Base-by-base conservation (phyloP, 2,329 filamentous ascomycete species). In the Pseudocercospora eumusae region DNA sequence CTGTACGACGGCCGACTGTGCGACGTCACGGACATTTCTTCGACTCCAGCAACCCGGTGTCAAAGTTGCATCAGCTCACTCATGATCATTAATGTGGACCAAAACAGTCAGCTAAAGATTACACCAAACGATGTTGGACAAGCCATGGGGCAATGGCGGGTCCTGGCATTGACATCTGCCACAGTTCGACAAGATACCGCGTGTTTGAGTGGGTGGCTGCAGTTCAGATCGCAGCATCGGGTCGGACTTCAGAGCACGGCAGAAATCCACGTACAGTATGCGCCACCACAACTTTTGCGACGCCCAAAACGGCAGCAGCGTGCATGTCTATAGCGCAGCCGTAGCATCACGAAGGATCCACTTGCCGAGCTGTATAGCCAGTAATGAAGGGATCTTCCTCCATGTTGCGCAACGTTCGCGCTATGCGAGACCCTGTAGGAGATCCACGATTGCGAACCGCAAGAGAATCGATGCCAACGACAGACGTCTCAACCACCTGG, bases 151-250 rank as follows among this genome's bases (percentile, higher is more conserved):
- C 40, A 44, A 23, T 60, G 36, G 52, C 62, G 64, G 62, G 45
- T 59, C 23, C 61, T 61, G 56, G 58, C 61, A 57, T 59, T 67
- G 66, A 66, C 65, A 68, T 49, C 59, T 64, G 64, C 64, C 61
- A 62, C 56, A 42, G 47, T 61, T 60, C 62, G 56, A 62, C 60
- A 60, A 56, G 59, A 53, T 60, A 54, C 58, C 60, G 62, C 67
- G 65, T 65, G 66, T 31, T 57, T 61, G 40, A 56, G 42, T 58
- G 65, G 64, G 31, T 61, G 55, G 58, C 63, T 64, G 65, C 68
- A 63, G 64, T 54, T 58, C 55, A 47, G 28, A 42, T 59, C 60
- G 45, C 66, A 57, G 56, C 61, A 59, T 59, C 57, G 57, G 23
- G 59, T 60, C 31, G 52, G 28, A 28, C 20, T 47, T 40, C 25